These are phyloP conservation scores for Zygoascus biomembranicola DNA, from an alignment of 805 yeast genomes.

Conservation along the genomic window DNA sequence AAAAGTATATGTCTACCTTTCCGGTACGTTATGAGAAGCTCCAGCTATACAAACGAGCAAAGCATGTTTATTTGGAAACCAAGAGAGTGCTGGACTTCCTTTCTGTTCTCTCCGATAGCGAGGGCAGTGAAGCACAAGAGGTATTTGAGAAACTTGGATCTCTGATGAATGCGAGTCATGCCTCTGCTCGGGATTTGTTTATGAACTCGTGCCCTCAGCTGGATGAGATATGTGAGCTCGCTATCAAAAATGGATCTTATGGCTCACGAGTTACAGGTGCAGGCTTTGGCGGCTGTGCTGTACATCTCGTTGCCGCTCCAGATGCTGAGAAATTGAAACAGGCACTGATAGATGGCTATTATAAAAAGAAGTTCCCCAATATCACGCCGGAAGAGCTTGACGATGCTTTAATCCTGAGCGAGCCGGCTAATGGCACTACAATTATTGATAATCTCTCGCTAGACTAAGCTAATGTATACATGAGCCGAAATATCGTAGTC, in stretches of 20 bases:
- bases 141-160: constrained; percentile 42
- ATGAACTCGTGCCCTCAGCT: constrained; percentile 51
- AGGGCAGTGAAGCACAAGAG: constrained; percentile 19
- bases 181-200: constrained; percentile 39
- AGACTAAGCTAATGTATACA: constrained; percentile 4
- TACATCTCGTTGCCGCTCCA: constrained; percentile 48
- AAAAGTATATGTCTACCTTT: constrained; percentile 40
- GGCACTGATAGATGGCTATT: constrained; percentile 46
- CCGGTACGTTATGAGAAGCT: constrained; percentile 52
- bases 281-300: constrained; percentile 70
- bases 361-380: constrained; percentile 39
- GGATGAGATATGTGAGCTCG: constrained; percentile 46
- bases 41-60: constrained; percentile 48
- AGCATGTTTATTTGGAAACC: constrained; percentile 57
- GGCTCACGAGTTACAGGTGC: constrained; percentile 76
- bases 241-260: constrained; percentile 45
- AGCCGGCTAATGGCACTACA: constrained; percentile 47
- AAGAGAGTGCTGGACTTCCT: constrained; percentile 47
- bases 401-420: constrained; percentile 46
- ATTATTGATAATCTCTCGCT: constrained; percentile 13
- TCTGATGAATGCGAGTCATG: constrained; percentile 53
- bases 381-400: constrained; percentile 38
- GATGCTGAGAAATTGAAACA: constrained; percentile 31
- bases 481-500: not conserved
- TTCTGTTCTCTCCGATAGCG: constrained; percentile 28